A percentile compares a stretch with the other conserved stretches of the same genome.
Evolutionary conservation across 352 stramenopile species (phyloP).

Genomic region (Phytophthora idaei): DNA sequence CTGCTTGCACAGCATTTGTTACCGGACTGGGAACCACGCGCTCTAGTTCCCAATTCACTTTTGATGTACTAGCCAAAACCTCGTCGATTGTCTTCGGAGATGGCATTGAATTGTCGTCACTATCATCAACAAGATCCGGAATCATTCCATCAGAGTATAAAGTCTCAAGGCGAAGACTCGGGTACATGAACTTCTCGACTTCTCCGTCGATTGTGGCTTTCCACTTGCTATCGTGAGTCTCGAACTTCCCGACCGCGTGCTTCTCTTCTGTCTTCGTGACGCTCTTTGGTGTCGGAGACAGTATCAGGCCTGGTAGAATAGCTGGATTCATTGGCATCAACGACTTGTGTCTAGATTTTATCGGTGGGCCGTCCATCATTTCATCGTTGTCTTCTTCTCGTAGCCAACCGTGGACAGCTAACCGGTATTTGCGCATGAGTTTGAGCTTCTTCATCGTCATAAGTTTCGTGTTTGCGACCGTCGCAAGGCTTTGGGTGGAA

Average conservation of each 20-base stretch:
- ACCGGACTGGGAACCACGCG: conserved; percentile 41
- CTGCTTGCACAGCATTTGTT: conserved; percentile 27
- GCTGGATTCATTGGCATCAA: conserved; percentile 13
- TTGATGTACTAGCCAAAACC: conserved; percentile 38
- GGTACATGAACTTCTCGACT: conserved; percentile 81
- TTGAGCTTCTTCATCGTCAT: conserved; percentile 40
- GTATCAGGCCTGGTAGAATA: conserved; percentile 5
- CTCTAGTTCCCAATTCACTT: conserved; percentile 62
- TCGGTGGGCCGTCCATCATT: background rate
- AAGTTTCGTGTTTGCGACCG: conserved; percentile 35
- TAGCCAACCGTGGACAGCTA: conserved; percentile 14
- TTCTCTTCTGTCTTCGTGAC: conserved; percentile 9
- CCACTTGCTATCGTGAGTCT: conserved; percentile 65
- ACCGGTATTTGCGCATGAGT: conserved; percentile 23
- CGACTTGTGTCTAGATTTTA: conserved; percentile 18
- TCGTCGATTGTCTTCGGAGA: conserved; percentile 43
- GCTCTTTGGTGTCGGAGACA: background rate
- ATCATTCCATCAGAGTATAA: conserved; percentile 36
- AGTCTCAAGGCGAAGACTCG: conserved; percentile 59
- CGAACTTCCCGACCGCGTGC: conserved; percentile 53
- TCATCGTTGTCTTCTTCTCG: conserved; percentile 8
- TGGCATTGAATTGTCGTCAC: conserved; percentile 24
- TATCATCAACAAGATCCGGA: background rate
- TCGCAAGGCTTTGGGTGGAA: conserved; percentile 9
- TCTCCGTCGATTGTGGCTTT: conserved; percentile 63